Base-by-base conservation (phyloP, 257 asterid genomes). In the Mentha longifolia region DNA sequence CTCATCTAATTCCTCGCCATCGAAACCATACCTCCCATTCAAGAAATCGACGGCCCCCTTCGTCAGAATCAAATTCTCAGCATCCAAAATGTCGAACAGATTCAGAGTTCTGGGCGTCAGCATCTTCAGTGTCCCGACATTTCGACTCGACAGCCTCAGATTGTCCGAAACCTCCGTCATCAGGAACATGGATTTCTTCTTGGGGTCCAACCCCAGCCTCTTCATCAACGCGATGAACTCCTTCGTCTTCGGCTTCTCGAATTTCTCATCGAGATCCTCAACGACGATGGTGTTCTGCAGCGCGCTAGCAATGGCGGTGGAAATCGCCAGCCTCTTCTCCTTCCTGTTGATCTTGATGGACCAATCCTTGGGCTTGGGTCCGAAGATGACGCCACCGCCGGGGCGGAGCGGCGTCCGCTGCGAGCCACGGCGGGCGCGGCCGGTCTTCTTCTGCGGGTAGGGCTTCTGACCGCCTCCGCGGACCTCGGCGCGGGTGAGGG, bases 321-420 rank as follows among this genome's bases (percentile, higher is more conserved):
- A 89, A 20, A 95, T 84, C 0, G 99, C 99, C 0, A 95, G 88
- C 63, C 75, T 79, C 75, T 95, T 95, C 17, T 95, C 99, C 83
- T 95, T 95, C 79, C 77, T 88, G 65, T 95, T 95, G 5, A 95
- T 95, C 59, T 95, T 95, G 1, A 89, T 72, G 3, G 97, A 86
- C 98, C 99, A 95, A 49, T 95, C 98, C 30, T 88, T 92, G 3
- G 99, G 99, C 80, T 86, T 91, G 42, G 99, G 99, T 31, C 99
- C 99, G 30, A 95, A 95, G 30, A 92, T 49, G 13, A 89, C 98
- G 0, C 99, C 99, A 3, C 99, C 99, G 4, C 99, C 99, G 68
- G 96, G 99, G 3, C 99, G 85, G 46, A 94, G 95, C 14, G 98
- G 98, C 37, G 99, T 91, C 2, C 95, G 85, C 68, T 81, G 83